Evolutionary conservation across 495 filamentous ascomycete genomes (phyloP).

Genomic region (Chaetomium cochliodes): DNA sequence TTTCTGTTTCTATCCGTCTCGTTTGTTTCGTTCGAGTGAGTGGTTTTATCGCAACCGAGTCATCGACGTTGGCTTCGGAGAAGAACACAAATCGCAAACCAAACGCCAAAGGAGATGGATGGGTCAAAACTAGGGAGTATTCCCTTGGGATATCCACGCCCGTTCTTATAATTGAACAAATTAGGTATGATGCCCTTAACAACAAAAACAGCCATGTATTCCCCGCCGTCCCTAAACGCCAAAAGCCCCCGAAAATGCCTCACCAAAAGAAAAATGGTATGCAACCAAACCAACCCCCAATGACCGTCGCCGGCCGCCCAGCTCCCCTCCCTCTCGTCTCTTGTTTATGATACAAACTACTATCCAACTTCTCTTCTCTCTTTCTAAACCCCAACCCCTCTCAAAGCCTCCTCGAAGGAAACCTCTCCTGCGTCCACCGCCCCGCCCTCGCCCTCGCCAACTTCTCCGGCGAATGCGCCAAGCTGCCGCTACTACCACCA

Average conservation of each 20-base stretch:
- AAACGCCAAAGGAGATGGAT: too few species aligned
- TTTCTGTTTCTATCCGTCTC: neutral
- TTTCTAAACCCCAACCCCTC: too few species aligned
- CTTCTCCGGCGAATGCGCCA: constrained; percentile 30
- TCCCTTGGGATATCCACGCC: too few species aligned
- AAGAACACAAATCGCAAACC: too few species aligned
- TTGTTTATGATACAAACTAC: neutral
- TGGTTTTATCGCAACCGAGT: too few species aligned
- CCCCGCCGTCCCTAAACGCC: neutral
- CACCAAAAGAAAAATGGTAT: neutral
- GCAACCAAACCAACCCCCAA: too few species aligned
- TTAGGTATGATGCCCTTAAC: too few species aligned
- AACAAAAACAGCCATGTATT: neutral
- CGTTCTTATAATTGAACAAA: too few species aligned
- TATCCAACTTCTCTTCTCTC: too few species aligned
- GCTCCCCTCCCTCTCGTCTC: neutral
- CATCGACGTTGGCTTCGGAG: too few species aligned
- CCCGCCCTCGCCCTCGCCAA: constrained; percentile 31
- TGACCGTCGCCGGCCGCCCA: neutral
- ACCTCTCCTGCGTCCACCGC: constrained; percentile 42
- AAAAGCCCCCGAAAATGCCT: constrained; percentile 4
- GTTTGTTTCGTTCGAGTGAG: too few species aligned
- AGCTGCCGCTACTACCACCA: neutral
- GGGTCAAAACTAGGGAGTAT: neutral
- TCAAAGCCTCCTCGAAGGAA: constrained; percentile 38